Base-by-base conservation (phyloP, 108 stramenopile genomes). In the Nitzschia sp. region DNA sequence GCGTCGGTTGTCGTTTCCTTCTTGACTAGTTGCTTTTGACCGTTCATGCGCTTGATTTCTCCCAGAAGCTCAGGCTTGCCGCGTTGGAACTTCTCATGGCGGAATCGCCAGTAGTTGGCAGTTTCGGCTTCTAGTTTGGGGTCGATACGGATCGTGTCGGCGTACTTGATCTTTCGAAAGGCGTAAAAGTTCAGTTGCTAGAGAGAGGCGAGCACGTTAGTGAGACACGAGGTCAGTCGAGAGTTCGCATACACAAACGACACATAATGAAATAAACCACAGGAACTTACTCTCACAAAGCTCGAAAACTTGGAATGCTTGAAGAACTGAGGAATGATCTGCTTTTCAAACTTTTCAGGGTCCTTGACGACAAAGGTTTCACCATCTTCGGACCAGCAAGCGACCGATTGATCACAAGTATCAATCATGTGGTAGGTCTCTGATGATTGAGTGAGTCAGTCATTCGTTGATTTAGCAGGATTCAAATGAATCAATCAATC, bases 151-250 rank as follows among this genome's bases (percentile, higher is more conserved):
- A 90, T 78, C 1, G 79, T 77, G 38, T 88, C 86, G 9, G 73
- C 80, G 38, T 84, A 85, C 65, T 86, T 84, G 61, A 94, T 84
- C 59, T 94, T 94, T 36, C 89, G 80, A 48, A 94, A 94, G 36
- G 88, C 88, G 58, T 96, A 97, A 65, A 97, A 93, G 70, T 97
- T 97, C 45, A 97, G 86, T 78, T 96, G 97, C 25, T 93, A 79
- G 8, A 11, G 32, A 53, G 59, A 22, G 45, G 23, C 53, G 8
- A 52, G 27, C 5, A 56, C 4, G 48, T 50, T 22, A 50, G 48
- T 50, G 17, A 50, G 48, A 4, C 6, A 41, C 13, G 38, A 41
- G 6, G 38, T 41, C 34, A 60, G 59, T 19, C 33, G 33, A 41
- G 59, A n/a, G 19, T 17, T 41, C 28, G 25, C 45, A 63, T 9